phyloP scores from a whole-genome alignment of 495 filamentous ascomycete genomes.

The Lophium mytilinum region DNA sequence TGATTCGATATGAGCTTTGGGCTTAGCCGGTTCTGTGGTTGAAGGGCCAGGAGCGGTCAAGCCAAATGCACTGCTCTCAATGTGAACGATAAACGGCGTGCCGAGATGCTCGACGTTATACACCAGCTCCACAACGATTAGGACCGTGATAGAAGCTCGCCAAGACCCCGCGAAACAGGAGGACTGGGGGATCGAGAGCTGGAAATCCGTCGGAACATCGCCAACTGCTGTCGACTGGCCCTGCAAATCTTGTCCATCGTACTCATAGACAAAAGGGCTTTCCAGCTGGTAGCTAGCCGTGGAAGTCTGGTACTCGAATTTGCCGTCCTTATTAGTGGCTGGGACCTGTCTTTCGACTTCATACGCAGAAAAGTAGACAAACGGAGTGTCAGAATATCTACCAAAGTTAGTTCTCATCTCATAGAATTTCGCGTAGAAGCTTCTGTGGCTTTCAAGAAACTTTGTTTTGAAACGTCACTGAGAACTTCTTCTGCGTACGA shows the following conservation, averaged over 20 bases:
- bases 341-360: constrained; percentile 11
- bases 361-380: constrained; percentile 29
- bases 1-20: neutral
- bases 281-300: constrained; percentile 11
- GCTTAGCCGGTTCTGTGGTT: neutral
- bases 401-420: neutral
- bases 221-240: constrained; percentile 6
- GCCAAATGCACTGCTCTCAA: constrained; percentile 15
- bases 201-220: constrained; percentile 12
- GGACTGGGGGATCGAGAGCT: constrained; percentile 18
- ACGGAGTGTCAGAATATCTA: constrained; percentile 25
- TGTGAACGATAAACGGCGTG: constrained; percentile 17
- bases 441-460: too few relatives aligned
- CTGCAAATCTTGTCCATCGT: constrained; percentile 9
- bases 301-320: neutral
- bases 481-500: too few relatives aligned
- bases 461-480: too few relatives aligned
- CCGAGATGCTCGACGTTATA: neutral
- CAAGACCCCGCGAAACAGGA: constrained; percentile 10
- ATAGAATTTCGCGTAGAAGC: too few relatives aligned
- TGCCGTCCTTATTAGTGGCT: constrained; percentile 1
- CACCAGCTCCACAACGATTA: constrained; percentile 16
- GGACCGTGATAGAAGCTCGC: constrained; percentile 12
- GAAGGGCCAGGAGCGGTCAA: neutral
- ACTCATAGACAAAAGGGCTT: constrained; percentile 2